Conservation (phyloP, 108 stramenopile genomes). For the Schizochytrium sp. region DNA sequence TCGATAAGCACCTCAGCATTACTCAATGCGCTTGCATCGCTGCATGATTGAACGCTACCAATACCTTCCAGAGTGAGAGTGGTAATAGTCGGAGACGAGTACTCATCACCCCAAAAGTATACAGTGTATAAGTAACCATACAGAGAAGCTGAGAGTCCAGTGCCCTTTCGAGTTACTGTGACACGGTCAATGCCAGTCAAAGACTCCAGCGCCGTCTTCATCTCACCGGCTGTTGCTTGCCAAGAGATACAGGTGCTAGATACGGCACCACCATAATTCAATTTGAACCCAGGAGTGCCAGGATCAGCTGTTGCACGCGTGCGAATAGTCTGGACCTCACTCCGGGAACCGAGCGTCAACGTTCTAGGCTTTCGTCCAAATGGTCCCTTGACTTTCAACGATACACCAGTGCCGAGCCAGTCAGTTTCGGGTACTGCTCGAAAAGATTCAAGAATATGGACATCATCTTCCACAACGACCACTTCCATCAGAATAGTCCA, state of each 20-base stretch:
- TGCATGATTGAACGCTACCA: not conserved
- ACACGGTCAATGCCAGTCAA: constrained; percentile 65
- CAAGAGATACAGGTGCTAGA: constrained; percentile 41
- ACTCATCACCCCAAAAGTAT: constrained; percentile 67
- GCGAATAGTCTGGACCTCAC: constrained; percentile 68
- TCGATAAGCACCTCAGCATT: constrained; percentile 35
- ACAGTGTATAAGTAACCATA: constrained; percentile 71
- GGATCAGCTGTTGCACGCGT: constrained; percentile 61
- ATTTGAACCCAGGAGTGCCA: constrained; percentile 5
- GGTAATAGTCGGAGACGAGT: not conserved
- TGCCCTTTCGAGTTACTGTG: constrained; percentile 66
- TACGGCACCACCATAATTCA: constrained; percentile 6
- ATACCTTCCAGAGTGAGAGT: not conserved
- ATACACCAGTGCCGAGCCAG: constrained; percentile 66
- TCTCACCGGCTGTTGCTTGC: constrained; percentile 40
- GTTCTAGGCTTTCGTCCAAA: constrained; percentile 44
- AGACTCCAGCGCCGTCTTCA: constrained; percentile 61
- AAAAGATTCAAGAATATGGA: constrained; percentile 52
- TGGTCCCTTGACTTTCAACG: not conserved
- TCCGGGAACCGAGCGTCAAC: constrained; percentile 60
- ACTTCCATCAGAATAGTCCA: constrained; percentile 66
- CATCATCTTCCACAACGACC: constrained; percentile 46
- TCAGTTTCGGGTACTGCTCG: constrained; percentile 61
- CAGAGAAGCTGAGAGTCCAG: constrained; percentile 60
- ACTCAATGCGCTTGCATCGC: not conserved